These are phyloP conservation scores for Craterostigma plantagineum DNA, from an alignment of 257 asterid species.

Conservation along the genomic window DNA sequence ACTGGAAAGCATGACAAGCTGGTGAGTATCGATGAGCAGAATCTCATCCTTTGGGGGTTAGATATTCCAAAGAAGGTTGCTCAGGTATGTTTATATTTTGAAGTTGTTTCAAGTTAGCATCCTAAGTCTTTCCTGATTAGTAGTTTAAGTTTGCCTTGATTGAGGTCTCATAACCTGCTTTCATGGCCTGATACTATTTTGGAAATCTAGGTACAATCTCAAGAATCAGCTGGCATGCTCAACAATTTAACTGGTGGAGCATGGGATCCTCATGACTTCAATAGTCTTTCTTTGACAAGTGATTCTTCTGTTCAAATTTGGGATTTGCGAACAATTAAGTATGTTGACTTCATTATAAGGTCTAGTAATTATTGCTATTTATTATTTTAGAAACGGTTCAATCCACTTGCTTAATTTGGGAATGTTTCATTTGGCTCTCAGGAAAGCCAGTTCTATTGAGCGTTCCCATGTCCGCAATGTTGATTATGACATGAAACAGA, in stretches of 20 bases:
- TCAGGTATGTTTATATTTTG: conserved; percentile 31
- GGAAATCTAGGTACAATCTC: conserved; percentile 76
- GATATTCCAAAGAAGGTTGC: conserved; percentile 83
- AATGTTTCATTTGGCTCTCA: conserved; percentile 12
- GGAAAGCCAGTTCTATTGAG: conserved; percentile 70
- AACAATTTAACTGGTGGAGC: conserved; percentile 79
- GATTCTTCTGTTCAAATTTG: conserved; percentile 85
- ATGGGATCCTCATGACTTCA: conserved; percentile 93
- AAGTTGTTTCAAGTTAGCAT: neutral
- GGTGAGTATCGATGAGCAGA: conserved; percentile 77
- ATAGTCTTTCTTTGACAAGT: conserved; percentile 46
- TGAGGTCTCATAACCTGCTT: neutral
- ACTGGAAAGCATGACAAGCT: conserved; percentile 92
- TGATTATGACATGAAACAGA: conserved; percentile 74
- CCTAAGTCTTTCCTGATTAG: neutral
- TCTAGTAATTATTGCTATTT: too few relatives aligned
- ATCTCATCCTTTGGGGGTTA: conserved; percentile 71
- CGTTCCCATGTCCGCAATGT: conserved; percentile 66
- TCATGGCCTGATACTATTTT: conserved; percentile 8
- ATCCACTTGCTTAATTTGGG: too few relatives aligned
- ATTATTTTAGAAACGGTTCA: too few relatives aligned
- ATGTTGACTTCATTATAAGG: conserved; percentile 14
- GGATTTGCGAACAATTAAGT: conserved; percentile 95
- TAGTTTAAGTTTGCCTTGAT: neutral
- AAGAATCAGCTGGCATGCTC: conserved; percentile 73